These are phyloP conservation scores for Dispira simplex DNA, from an alignment of 192 early-diverging fungal genomes.

Conservation along the genomic window DNA sequence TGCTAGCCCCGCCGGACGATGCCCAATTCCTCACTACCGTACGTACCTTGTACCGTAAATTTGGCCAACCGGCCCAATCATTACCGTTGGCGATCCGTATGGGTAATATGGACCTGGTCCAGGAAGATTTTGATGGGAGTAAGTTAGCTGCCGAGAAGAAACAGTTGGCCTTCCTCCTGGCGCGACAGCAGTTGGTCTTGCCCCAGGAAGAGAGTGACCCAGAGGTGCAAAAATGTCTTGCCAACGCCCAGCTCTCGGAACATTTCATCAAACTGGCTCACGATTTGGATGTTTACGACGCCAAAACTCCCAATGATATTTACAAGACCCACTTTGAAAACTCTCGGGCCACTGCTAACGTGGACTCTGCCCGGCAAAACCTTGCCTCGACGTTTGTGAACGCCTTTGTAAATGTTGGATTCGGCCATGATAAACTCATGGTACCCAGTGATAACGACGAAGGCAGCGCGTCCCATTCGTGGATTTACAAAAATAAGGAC, in stretches of 20 bases:
- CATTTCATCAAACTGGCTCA: conserved; percentile 78
- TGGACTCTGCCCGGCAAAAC: conserved; percentile 93
- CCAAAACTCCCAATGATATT: conserved; percentile 95
- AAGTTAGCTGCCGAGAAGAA: conserved; percentile 74
- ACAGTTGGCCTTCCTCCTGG: conserved; percentile 89
- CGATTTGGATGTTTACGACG: conserved; percentile 87
- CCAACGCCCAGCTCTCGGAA: conserved; percentile 75
- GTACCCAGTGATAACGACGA: conserved; percentile 48
- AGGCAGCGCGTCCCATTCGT: conserved; percentile 39
- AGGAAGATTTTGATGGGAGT: conserved; percentile 75
- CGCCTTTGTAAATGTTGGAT: conserved; percentile 97
- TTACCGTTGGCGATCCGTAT: conserved; percentile 76
- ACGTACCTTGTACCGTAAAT: conserved; percentile 77
- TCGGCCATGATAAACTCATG: conserved; percentile 89
- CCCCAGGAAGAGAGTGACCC: conserved; percentile 73
- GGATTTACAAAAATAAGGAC: conserved; percentile 99
- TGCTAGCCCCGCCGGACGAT: conserved; percentile 86
- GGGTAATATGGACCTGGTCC: conserved; percentile 63
- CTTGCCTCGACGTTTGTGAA: conserved; percentile 97
- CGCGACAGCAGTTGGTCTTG: conserved; percentile 69
- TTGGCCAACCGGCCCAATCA: conserved; percentile 67
- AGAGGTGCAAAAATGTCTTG: conserved; percentile 74
- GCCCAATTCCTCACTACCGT: conserved; percentile 66
- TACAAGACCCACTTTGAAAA: conserved; percentile 97
- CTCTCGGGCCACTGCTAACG: conserved; percentile 42